These are phyloP conservation scores for Daldinia grandis DNA, from an alignment of 495 filamentous ascomycete species.

Conservation along the genomic window DNA sequence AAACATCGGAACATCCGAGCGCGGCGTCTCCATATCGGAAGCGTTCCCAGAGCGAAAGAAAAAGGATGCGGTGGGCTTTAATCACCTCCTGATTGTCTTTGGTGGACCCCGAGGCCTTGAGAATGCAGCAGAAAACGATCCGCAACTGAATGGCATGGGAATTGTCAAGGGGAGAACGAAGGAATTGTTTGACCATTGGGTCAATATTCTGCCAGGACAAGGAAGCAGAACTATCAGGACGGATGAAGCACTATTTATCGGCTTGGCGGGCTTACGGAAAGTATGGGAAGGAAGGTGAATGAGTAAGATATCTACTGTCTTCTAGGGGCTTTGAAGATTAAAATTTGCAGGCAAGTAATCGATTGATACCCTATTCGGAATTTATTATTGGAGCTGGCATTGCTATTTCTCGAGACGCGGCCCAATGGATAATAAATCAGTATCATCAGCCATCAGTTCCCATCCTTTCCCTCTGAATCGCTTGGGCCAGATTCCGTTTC, in stretches of 20 bases:
- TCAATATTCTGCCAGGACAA: constrained; percentile 76
- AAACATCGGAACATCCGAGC: constrained; percentile 78
- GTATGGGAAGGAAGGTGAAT: constrained; percentile 55
- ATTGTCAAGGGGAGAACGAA: constrained; percentile 63
- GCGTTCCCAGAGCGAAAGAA: constrained; percentile 54
- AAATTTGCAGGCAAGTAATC: constrained; percentile 29
- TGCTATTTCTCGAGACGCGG: constrained; percentile 18
- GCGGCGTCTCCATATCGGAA: constrained; percentile 63
- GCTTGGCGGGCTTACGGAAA: constrained; percentile 65
- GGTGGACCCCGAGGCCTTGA: constrained; percentile 78
- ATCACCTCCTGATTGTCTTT: constrained; percentile 75
- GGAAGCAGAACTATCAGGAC: constrained; percentile 80
- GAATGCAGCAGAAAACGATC: constrained; percentile 71
- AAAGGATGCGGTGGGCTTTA: constrained; percentile 55
- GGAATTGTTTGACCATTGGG: constrained; percentile 79
- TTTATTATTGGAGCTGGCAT: constrained; percentile 12
- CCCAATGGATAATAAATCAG: constrained; percentile 36
- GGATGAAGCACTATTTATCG: constrained; percentile 80
- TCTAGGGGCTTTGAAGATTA: neutral
- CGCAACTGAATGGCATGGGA: constrained; percentile 62
- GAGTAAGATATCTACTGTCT: neutral
- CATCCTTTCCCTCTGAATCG: constrained; percentile 54
- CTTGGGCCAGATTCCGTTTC: constrained; percentile 61
- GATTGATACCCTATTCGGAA: constrained; percentile 29
- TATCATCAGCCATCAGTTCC: constrained; percentile 45